A percentile compares a stretch with the other conserved stretches of the same genome.
Evolutionary conservation across 192 early-diverging fungal genomes (phyloP).

Genomic region (Backusella morwellensis): DNA sequence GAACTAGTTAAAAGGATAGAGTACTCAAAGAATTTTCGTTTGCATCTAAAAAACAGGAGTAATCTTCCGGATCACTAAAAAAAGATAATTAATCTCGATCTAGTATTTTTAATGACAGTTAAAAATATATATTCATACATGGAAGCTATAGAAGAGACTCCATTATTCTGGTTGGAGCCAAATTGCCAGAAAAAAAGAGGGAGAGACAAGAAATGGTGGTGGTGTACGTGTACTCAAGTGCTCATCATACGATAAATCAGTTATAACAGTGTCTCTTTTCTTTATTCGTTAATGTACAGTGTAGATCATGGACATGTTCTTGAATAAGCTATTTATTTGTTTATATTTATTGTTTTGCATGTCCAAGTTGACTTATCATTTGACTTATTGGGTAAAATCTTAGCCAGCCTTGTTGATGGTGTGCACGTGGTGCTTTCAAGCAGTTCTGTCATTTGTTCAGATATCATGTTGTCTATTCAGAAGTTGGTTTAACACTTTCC

Average conservation of each 20-base stretch:
- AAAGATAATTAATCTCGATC: background rate
- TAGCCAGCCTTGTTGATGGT: background rate
- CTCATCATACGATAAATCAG: background rate
- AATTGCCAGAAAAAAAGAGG: background rate
- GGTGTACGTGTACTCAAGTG: background rate
- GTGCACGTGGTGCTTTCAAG: background rate
- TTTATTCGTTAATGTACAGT: background rate
- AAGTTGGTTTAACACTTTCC: background rate
- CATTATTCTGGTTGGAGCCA: background rate
- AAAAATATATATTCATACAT: background rate
- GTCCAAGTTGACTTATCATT: background rate
- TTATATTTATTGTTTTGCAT: constrained; percentile 2
- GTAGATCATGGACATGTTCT: background rate
- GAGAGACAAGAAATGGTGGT: background rate
- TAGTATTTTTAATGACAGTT: background rate
- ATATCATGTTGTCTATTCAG: background rate
- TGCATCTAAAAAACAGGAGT: background rate
- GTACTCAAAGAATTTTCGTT: background rate
- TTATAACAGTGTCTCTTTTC: background rate
- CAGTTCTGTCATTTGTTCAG: too few relatives aligned
- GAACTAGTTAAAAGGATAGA: background rate
- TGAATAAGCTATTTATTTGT: background rate
- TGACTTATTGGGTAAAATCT: background rate
- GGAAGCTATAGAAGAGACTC: background rate
- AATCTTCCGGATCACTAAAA: background rate